Conservation (phyloP, 768 basidiomycete genomes). For the Imleria badia region DNA sequence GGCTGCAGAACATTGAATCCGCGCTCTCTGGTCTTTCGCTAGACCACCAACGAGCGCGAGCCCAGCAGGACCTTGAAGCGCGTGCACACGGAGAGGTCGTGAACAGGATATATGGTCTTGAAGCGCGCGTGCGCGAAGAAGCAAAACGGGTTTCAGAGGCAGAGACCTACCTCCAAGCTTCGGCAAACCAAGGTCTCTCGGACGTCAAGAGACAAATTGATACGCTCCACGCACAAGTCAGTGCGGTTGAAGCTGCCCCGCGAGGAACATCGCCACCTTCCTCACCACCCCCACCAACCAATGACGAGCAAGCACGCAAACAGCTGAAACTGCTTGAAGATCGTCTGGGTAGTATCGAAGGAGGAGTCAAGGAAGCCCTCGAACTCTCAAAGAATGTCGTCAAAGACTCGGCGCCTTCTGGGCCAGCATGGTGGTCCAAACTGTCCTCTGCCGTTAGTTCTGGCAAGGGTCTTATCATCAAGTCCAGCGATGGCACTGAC, state of each 20-base stretch:
- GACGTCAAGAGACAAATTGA: conserved; percentile 58
- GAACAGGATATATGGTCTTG: conserved; percentile 55
- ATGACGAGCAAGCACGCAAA: conserved; percentile 57
- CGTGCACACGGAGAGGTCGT: conserved; percentile 51
- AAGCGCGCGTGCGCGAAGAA: conserved; percentile 49
- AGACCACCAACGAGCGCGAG: conserved; percentile 51
- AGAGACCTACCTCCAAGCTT: conserved; percentile 47
- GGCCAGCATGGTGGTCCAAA: conserved; percentile 73
- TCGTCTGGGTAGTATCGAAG: conserved; percentile 58
- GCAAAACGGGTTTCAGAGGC: conserved; percentile 51
- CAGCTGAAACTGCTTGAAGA: conserved; percentile 61
- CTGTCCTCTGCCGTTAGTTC: conserved; percentile 45
- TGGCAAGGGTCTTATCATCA: conserved; percentile 58
- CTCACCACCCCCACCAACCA: conserved; percentile 22
- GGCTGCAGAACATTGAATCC: conserved; percentile 63
- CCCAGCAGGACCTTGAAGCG: conserved; percentile 52
- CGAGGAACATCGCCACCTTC: conserved; percentile 16
- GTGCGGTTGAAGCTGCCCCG: conserved; percentile 27
- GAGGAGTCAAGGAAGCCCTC: conserved; percentile 68
- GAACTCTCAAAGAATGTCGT: conserved; percentile 55
- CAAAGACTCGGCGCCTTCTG: conserved; percentile 38
- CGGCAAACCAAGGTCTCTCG: conserved; percentile 45
- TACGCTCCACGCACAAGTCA: conserved; percentile 44
- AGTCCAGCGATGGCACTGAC: conserved; percentile 73
- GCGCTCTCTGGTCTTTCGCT: conserved; percentile 58